Base-by-base conservation (phyloP, 306 rosid species). In the Castanea sativa region DNA sequence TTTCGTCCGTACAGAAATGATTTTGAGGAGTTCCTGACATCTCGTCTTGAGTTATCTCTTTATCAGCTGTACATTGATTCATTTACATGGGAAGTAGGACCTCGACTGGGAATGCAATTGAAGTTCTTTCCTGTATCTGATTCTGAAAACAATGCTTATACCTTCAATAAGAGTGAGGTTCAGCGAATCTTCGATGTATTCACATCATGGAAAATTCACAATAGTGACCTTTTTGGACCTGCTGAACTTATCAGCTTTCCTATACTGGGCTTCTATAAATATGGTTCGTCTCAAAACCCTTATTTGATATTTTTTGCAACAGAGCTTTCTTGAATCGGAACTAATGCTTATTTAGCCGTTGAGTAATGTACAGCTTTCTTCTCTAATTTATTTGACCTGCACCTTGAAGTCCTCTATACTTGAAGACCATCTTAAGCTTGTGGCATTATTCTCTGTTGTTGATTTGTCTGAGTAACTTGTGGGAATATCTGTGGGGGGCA, bases 141-240 rank as follows among this genome's bases (percentile, higher is more conserved):
- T 63, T 80, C 69, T 68, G 41, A 0, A 74, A 76, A 7, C 72
- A 85, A 67, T 53, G 4, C 85, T 60, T 69, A 11, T 23, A n/a
- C 1, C 14, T 94, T 94, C 85, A 90, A 86, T 55, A 3, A 0
- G 0, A 87, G 87, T 0, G 99, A 94, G 86, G 82, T 94, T 78
- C 51, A 6, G 67, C 83, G 97, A 80, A 52, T 94, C 79, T 77
- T 33, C 56, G 4, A 32, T 82, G 69, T 25, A 89, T 92, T 92
- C 85, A 81, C 95, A 19, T 75, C 83, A 76, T 94, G 99, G 99
- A 45, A 18, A 3, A 89, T 94, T 86, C 76, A 61, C 7, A 92
- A 90, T 41, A 73, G 56, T 51, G 90, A 76, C 1, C 4, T 86
- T 29, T 94, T 91, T 80, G 99, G 99, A 38, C 99, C 99, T 38